Evolutionary conservation across 176 grass and related monocot genomes (phyloP).

Genomic region (Triticum timopheevii): DNA sequence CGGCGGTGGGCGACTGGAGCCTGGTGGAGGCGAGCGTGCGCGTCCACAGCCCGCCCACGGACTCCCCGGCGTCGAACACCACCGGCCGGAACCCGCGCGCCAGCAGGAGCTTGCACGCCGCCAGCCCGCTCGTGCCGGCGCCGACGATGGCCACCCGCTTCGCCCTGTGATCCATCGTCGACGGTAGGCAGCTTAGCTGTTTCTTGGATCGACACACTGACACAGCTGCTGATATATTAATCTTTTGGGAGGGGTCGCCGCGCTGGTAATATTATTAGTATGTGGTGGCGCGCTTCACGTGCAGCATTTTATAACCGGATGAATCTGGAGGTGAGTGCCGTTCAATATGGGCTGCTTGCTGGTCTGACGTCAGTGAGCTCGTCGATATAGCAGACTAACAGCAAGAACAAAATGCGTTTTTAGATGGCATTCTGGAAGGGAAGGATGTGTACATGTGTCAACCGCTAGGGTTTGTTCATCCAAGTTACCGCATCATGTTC

Average conservation of each 20-base stretch:
- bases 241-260: neutral
- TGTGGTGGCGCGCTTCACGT: too few relatives aligned
- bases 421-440: too few relatives aligned
- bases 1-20: slow-evolving; percentile 45
- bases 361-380: neutral
- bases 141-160: slow-evolving; percentile 66
- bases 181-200: neutral
- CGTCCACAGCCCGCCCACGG: slow-evolving; percentile 68
- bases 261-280: too few relatives aligned
- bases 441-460: too few relatives aligned
- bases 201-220: neutral
- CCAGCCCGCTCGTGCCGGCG: slow-evolving; percentile 73
- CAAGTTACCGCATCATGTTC: too few relatives aligned
- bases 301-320: too few relatives aligned
- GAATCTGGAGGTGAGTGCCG: too few relatives aligned
- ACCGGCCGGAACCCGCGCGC: slow-evolving; percentile 58
- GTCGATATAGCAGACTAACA: too few relatives aligned
- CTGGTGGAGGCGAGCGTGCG: slow-evolving; percentile 55
- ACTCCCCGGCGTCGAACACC: slow-evolving; percentile 50
- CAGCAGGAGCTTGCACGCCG: slow-evolving; percentile 74
- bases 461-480: too few relatives aligned
- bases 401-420: too few relatives aligned
- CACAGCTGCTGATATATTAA: neutral
- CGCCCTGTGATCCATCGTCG: slow-evolving; percentile 36
- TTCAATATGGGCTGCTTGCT: neutral